A percentile compares a stretch with the other conserved stretches of the same genome.
These are phyloP conservation scores for Kurtzmaniella quercitrusa DNA, from an alignment of 1,139 yeast species.

Conservation along the genomic window DNA sequence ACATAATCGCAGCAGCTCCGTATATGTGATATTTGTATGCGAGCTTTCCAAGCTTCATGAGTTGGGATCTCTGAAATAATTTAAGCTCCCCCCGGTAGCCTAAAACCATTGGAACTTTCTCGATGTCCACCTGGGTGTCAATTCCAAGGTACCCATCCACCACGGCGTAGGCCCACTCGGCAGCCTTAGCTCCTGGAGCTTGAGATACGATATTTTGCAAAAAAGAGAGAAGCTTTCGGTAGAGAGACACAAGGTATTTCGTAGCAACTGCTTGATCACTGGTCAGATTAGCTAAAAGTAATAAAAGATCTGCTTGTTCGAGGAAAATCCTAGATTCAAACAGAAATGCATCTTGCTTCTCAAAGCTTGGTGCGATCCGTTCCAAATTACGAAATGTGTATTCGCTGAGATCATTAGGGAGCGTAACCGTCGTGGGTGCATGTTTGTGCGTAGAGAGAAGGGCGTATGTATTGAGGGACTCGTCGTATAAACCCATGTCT, in stretches of 20 bases:
- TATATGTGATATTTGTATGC: conserved; percentile 29
- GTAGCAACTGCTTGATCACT: conserved; percentile 30
- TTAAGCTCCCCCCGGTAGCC: conserved; percentile 47
- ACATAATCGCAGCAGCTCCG: conserved; percentile 19
- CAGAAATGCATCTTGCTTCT: neutral
- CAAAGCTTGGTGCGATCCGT: neutral
- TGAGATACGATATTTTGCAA: conserved; percentile 32
- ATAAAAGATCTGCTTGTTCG: conserved; percentile 23
- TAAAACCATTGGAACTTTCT: conserved; percentile 20
- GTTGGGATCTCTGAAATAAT: conserved; percentile 39
- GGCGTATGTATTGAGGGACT: conserved; percentile 47
- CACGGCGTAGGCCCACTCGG: conserved; percentile 27
- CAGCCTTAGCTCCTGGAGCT: conserved; percentile 13
- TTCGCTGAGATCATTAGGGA: conserved; percentile 13
- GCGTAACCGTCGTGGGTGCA: conserved; percentile 15
- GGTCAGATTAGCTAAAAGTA: conserved; percentile 25
- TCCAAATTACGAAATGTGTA: conserved; percentile 15
- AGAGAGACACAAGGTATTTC: conserved; percentile 27
- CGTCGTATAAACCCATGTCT: conserved; percentile 53
- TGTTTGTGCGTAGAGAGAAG: conserved; percentile 19
- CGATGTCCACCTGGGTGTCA: conserved; percentile 16
- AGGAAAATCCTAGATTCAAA: conserved; percentile 18
- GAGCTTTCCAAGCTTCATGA: conserved; percentile 32
- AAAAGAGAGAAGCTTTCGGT: conserved; percentile 30
- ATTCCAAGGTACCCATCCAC: conserved; percentile 28